Conservation (phyloP, 331 rosid species). For the Arachis monticola region DNA sequence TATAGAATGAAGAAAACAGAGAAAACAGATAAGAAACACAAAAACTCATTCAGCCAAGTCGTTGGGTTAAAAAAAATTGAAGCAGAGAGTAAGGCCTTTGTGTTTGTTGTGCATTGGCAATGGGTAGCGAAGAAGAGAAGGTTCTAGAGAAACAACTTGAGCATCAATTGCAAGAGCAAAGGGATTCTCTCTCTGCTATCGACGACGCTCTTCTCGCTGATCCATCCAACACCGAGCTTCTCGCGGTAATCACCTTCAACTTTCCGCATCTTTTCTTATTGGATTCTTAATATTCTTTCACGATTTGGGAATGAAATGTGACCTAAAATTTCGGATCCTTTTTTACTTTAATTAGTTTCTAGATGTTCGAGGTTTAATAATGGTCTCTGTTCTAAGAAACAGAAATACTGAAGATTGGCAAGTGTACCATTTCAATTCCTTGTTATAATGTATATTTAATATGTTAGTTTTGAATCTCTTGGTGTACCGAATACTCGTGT, state of each 20-base stretch:
- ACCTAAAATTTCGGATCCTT: slow-evolving; percentile 1
- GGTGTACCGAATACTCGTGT: background rate
- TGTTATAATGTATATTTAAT: background rate
- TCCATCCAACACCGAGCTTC: slow-evolving; percentile 74
- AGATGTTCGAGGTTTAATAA: background rate
- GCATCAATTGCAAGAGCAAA: slow-evolving; percentile 84
- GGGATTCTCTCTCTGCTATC: slow-evolving; percentile 72
- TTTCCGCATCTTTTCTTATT: background rate
- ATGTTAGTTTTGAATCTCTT: background rate
- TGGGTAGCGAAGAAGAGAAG: slow-evolving; percentile 94
- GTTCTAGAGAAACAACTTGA: slow-evolving; percentile 85
- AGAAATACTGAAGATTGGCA: slow-evolving; percentile 22
- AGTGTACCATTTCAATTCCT: slow-evolving; percentile 12
- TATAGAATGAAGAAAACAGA: too few species aligned
- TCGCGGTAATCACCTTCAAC: slow-evolving; percentile 43
- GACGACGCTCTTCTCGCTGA: slow-evolving; percentile 71
- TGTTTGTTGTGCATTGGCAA: slow-evolving; percentile 27
- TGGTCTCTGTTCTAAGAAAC: background rate
- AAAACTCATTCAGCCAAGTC: too few species aligned
- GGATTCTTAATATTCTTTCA: slow-evolving; percentile 1
- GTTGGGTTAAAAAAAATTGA: slow-evolving; percentile 24
- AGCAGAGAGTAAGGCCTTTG: slow-evolving; percentile 43
- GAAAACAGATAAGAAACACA: too few species aligned
- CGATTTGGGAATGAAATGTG: slow-evolving; percentile 5
- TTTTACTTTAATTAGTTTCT: background rate